Conservation (phyloP, 2,329 filamentous ascomycete genomes). For the Didymellaceae sp. region DNA sequence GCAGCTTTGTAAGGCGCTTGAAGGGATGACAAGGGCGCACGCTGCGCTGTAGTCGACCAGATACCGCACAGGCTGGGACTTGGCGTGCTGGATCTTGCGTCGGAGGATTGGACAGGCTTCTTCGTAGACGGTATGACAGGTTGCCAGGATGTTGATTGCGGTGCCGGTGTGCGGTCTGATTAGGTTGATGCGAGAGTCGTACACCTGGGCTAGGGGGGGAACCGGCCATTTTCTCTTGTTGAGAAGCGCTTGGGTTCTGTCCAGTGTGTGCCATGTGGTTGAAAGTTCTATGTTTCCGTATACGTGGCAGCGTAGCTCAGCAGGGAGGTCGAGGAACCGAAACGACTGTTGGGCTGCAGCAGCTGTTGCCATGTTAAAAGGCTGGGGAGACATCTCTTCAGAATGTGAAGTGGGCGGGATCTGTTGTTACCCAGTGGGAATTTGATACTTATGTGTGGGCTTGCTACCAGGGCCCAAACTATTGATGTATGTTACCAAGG, state of each 20-base stretch:
- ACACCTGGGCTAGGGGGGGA: constrained; percentile 9
- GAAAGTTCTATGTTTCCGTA: constrained; percentile 15
- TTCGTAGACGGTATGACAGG: constrained; percentile 14
- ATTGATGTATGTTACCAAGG: too few species aligned
- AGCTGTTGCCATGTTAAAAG: constrained; percentile 9
- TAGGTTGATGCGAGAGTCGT: constrained; percentile 13
- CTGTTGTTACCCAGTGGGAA: too few species aligned
- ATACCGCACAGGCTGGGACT: constrained; percentile 17
- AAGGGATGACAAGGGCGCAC: constrained; percentile 8
- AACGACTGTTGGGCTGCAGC: constrained; percentile 6
- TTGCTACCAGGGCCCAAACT: too few species aligned
- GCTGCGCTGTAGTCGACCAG: constrained; percentile 21
- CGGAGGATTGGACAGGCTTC: constrained; percentile 17
- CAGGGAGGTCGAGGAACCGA: constrained; percentile 19
- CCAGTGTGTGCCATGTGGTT: constrained; percentile 15
- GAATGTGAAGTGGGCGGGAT: neutral
- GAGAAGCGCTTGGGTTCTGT: constrained; percentile 8
- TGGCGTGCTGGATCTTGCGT: constrained; percentile 16
- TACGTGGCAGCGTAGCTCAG: constrained; percentile 17
- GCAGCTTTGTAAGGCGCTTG: constrained; percentile 8
- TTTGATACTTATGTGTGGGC: too few species aligned
- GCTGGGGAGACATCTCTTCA: neutral
- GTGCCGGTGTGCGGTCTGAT: constrained; percentile 8
- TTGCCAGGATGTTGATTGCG: constrained; percentile 10
- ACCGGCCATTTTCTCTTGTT: constrained; percentile 9